A percentile compares a stretch with the other conserved stretches of the same genome.
Evolutionary conservation across 2,329 filamentous ascomycete genomes (phyloP).

Genomic region (Stachybotrys echinatus): DNA sequence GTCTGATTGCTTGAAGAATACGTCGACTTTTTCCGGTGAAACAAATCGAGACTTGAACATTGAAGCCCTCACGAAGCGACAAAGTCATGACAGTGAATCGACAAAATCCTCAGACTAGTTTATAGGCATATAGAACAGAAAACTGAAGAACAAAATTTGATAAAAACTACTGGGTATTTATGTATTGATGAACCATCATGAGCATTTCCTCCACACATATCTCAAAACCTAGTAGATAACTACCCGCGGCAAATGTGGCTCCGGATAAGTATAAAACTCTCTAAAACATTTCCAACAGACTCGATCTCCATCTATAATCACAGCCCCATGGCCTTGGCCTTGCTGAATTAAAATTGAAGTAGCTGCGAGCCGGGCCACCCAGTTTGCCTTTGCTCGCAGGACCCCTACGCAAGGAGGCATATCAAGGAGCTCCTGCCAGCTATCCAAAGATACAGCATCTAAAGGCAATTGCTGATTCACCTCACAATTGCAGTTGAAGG

Average conservation of each 20-base stretch:
- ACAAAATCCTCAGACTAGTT: no score
- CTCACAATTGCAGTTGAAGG: not conserved
- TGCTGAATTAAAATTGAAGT: conserved; percentile 3
- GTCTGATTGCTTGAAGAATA: no score
- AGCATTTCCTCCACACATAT: no score
- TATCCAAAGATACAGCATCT: conserved; percentile 5
- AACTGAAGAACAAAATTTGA: no score
- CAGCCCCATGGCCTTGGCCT: conserved; percentile 2
- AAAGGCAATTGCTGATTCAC: not conserved
- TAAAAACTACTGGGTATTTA: no score
- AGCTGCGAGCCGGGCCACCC: conserved; percentile 5
- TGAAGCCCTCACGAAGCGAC: no score
- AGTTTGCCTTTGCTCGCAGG: conserved; percentile 3
- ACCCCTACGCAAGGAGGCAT: conserved; percentile 2
- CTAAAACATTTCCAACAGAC: conserved; percentile 5
- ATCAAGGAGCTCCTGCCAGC: conserved; percentile 7
- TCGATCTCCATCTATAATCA: conserved; percentile 2
- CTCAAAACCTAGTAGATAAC: not conserved
- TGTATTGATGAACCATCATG: no score
- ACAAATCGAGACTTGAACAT: no score
- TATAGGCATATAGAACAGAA: no score
- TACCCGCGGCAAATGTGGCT: not conserved
- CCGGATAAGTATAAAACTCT: conserved; percentile 4
- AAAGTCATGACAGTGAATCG: no score
- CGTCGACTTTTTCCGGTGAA: no score